These are phyloP conservation scores for Priceomyces carsonii DNA, from an alignment of 805 yeast genomes.

Conservation along the genomic window DNA sequence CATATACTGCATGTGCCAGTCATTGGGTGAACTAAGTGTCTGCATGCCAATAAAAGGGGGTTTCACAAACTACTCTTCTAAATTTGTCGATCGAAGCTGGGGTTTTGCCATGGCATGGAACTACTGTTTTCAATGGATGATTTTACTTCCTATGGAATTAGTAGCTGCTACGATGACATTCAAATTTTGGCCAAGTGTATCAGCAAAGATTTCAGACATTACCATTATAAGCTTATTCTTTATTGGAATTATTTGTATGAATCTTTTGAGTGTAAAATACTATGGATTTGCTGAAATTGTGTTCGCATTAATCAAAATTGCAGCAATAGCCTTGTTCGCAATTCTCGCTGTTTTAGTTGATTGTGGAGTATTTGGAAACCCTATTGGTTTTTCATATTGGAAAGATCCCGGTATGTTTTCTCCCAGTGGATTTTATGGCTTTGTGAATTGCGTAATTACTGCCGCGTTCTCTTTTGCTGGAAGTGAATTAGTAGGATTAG, in stretches of 20 bases:
- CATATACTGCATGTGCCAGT: conserved; percentile 23
- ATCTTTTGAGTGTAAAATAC: conserved; percentile 24
- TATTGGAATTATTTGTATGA: conserved; percentile 17
- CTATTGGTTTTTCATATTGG: conserved; percentile 27
- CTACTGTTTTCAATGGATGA: conserved; percentile 23
- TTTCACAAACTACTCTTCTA: conserved; percentile 23
- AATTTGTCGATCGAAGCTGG: conserved; percentile 24
- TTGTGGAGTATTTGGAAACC: conserved; percentile 24
- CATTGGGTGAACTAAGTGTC: conserved; percentile 25
- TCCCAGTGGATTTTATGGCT: conserved; percentile 13
- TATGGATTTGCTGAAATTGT: conserved; percentile 25
- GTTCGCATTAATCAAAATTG: conserved; percentile 23
- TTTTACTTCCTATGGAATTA: conserved; percentile 27
- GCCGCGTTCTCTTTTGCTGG: conserved; percentile 25
- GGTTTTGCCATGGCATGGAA: conserved; percentile 29
- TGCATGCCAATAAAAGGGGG: conserved; percentile 25
- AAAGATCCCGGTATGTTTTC: conserved; percentile 22
- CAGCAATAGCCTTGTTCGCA: conserved; percentile 21
- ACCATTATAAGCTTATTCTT: conserved; percentile 16
- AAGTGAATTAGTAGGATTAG: conserved; percentile 22
- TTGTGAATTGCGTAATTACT: conserved; percentile 20
- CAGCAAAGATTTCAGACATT: conserved; percentile 18
- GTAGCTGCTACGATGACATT: conserved; percentile 26
- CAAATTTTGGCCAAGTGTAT: conserved; percentile 21
- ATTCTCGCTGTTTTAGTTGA: conserved; percentile 19